Base-by-base conservation (phyloP, 768 basidiomycete genomes). In the Lactifluus hygrophoroides region DNA sequence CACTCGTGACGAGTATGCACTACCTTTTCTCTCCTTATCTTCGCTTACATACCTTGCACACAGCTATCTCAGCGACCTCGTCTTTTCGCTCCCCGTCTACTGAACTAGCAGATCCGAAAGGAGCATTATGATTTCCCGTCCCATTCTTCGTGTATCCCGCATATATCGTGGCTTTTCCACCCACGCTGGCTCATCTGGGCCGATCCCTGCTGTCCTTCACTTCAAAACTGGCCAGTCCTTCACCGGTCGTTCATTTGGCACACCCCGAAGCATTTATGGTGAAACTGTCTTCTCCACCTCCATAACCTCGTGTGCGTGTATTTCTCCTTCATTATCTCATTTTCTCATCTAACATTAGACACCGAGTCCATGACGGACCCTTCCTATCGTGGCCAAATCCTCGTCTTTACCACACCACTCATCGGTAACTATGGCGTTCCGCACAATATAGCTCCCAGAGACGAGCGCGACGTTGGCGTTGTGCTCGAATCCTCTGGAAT, bases 321-420 rank as follows among this genome's bases (percentile, higher is more conserved):
- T 52, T 16, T 47, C 27, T 54, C 56, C 30, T 16, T 46, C 3
- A 21, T 6, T 13, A 21, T 65, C 53, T 56, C 17, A 9, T 61
- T 58, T 62, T 58, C 46, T 52, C 25, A 51, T 34, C 2, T 23
- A 19, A 27, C 40, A n/a, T 68, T 27, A 95, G 94, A 99, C 71
- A 98, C 95, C 47, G 96, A 99, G 74, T 96, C 93, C 8, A 97
- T 99, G 96, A 99, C 96, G 37, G 96, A 99, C 71, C 96, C 96
- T 7, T 98, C 96, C 8, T 98, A 99, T 73, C 89, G 92, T 34
- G 88, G 92, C 51, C 96, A 99, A 73, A 95, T 99, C 68, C 82
- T 99, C 63, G 96, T 99, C 57, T 99, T 99, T 76, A 99, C 96
- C 44, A 88, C 94, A 0, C 96, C 96, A 10, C 83, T 99, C 73